Evolutionary conservation across 2,329 filamentous ascomycete genomes (phyloP).

Genomic region (Diplocarpon mali): DNA sequence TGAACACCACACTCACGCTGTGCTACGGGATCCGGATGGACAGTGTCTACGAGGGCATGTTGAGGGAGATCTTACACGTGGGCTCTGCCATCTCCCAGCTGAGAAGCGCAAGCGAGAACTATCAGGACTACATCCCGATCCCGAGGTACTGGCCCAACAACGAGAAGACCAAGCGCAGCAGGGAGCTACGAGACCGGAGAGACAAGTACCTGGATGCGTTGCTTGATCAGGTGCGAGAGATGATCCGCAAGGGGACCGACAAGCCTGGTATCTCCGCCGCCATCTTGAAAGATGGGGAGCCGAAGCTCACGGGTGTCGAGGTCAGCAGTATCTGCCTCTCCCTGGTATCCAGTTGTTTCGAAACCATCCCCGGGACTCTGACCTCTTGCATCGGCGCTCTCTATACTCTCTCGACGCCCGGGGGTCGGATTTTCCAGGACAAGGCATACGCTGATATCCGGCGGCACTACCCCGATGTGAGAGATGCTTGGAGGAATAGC

Average conservation of each 20-base stretch:
- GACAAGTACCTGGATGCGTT: slow-evolving; percentile 39
- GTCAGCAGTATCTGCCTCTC: slow-evolving; percentile 42
- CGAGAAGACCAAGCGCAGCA: slow-evolving; percentile 36
- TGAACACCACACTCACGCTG: slow-evolving; percentile 43
- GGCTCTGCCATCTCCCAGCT: slow-evolving; percentile 40
- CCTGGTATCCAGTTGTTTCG: slow-evolving; percentile 41
- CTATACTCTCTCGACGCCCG: slow-evolving; percentile 34
- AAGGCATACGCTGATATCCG: slow-evolving; percentile 42
- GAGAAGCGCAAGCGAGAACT: slow-evolving; percentile 40
- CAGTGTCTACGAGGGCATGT: slow-evolving; percentile 37
- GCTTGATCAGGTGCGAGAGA: slow-evolving; percentile 37
- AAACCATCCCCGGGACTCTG: slow-evolving; percentile 43
- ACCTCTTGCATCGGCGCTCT: slow-evolving; percentile 39
- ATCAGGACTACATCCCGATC: slow-evolving; percentile 41
- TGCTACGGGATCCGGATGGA: slow-evolving; percentile 46
- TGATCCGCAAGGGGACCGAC: slow-evolving; percentile 40
- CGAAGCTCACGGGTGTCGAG: slow-evolving; percentile 40
- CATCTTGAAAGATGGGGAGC: slow-evolving; percentile 43
- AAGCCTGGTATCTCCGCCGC: slow-evolving; percentile 43
- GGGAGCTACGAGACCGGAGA: slow-evolving; percentile 35
- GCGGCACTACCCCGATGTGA: slow-evolving; percentile 34
- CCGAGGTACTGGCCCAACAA: slow-evolving; percentile 41
- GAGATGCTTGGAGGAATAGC: slow-evolving; percentile 35
- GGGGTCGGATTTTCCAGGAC: slow-evolving; percentile 41
- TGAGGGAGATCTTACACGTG: slow-evolving; percentile 41